A percentile compares a stretch with the other conserved stretches of the same genome.
phyloP scores from a whole-genome alignment of 768 basidiomycete species.

The Auriscalpium orientale region DNA sequence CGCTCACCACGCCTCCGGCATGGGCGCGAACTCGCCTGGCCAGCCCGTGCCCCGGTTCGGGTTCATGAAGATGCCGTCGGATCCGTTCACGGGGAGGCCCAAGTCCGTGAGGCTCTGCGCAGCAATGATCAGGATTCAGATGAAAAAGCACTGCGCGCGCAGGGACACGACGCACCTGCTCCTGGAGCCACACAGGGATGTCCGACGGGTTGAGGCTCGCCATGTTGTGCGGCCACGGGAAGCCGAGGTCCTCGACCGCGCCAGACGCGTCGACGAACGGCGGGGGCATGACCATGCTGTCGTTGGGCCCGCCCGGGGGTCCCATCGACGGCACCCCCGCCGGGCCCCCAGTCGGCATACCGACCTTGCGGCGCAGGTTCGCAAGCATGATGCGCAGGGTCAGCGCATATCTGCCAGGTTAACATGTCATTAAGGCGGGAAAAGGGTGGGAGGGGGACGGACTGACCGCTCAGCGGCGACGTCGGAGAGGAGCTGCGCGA shows the following conservation, averaged over 20 bases:
- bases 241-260: slow-evolving; percentile 81
- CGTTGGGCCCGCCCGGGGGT: slow-evolving; percentile 6
- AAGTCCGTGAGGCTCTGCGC: slow-evolving; percentile 79
- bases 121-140: neutral
- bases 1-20: slow-evolving; percentile 79
- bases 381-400: slow-evolving; percentile 91
- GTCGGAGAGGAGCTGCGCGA: slow-evolving; percentile 84
- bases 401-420: slow-evolving; percentile 63
- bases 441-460: neutral
- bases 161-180: slow-evolving; percentile 51
- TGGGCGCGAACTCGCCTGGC: slow-evolving; percentile 65
- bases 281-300: slow-evolving; percentile 36
- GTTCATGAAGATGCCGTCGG: slow-evolving; percentile 83
- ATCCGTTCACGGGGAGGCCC: slow-evolving; percentile 85
- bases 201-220: slow-evolving; percentile 61
- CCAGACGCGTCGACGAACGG: slow-evolving; percentile 46
- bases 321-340: neutral
- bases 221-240: slow-evolving; percentile 59
- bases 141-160: neutral
- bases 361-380: slow-evolving; percentile 83
- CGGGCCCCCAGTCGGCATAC: slow-evolving; percentile 30
- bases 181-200: slow-evolving; percentile 89
- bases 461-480: slow-evolving; percentile 82
- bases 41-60: slow-evolving; percentile 65
- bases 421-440: neutral